Base-by-base conservation (phyloP, 1,284 basidiomycete species). In the Heterobasidion irregulare region DNA sequence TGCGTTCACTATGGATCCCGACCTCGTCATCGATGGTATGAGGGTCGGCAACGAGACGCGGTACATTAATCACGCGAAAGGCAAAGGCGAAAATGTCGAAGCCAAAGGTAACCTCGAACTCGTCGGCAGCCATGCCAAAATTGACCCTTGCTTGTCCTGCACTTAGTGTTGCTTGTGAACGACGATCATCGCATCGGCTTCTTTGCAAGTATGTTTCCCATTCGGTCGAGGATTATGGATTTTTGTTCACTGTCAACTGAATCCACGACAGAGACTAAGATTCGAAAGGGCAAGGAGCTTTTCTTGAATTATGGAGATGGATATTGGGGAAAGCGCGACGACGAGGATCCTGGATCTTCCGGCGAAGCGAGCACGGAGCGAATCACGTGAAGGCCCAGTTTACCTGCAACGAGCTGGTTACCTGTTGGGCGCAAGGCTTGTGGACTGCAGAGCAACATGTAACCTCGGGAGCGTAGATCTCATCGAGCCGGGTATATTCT, bases 111-210 rank as follows among this genome's bases (percentile, higher is more conserved):
- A 50, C 69, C 65, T 10, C 7, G n/a, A 34, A 6, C 45, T 16
- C 32, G 8, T 7, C 34, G 47, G 18, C 16, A 18, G 15, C 32
- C 38, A 18, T 12, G 0, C 8, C 47, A 34, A 2, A 12, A 16
- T n/a, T 41, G 19, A 41, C 46, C 32, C 16, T 12, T 5, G 6
- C 5, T 53, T 16, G 5, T 15, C 32, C 4, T 26, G 26, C 8
- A 8, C 16, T 2, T 9, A 87, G 84, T 78, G n/a, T 65, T 60
- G 19, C 60, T 77, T 9, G 80, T 86, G 2, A 80, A 82, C 58
- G 80, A 80, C 1, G 79, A 84, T 51, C 75, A 79, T 51, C 73
- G 80, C 18, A 82, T 87, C 53, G 77, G 74, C 2, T 73, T 86
- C 16, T 79, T 69, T 56, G 76, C 84, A 4, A 45, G 83, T 84